Evolutionary conservation across 163 green algal genomes (phyloP).

Genomic region (Coccomyxa subellipsoidea): DNA sequence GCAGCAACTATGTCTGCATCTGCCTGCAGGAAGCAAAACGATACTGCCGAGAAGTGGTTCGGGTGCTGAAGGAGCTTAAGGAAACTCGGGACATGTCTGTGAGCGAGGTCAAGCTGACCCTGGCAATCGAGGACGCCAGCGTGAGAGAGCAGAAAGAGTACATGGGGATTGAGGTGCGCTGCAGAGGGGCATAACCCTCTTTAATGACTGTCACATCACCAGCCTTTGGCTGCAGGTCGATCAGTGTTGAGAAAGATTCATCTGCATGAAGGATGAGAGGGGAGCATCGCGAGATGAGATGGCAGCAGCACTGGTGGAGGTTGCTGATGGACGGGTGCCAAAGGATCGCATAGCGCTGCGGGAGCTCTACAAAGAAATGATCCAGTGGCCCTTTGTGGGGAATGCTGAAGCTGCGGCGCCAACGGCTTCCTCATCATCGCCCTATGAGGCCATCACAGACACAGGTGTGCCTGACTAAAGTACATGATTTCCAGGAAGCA

Average conservation of each 20-base stretch:
- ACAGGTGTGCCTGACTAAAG: slow-evolving; percentile 22
- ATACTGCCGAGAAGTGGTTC: slow-evolving; percentile 65
- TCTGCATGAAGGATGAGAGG: slow-evolving; percentile 52
- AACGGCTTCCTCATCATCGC: not conserved
- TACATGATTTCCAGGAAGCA: too few relatives aligned
- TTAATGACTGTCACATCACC: too few relatives aligned
- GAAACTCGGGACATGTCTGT: slow-evolving; percentile 71
- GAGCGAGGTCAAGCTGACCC: slow-evolving; percentile 74
- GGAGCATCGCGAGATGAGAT: slow-evolving; percentile 86
- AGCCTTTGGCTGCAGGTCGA: too few relatives aligned
- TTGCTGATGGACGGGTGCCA: slow-evolving; percentile 75
- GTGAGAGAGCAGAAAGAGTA: slow-evolving; percentile 43
- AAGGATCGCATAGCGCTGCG: slow-evolving; percentile 84
- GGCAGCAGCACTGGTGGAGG: slow-evolving; percentile 71
- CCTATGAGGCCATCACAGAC: slow-evolving; percentile 30
- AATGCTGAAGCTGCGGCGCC: slow-evolving; percentile 2
- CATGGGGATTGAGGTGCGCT: slow-evolving; percentile 67
- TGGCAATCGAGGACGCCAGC: slow-evolving; percentile 80
- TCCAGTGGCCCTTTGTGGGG: slow-evolving; percentile 76
- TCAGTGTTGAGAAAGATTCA: too few relatives aligned
- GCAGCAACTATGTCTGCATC: not conserved
- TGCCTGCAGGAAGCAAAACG: slow-evolving; percentile 49
- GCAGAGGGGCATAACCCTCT: too few relatives aligned
- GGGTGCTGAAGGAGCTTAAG: slow-evolving; percentile 67
- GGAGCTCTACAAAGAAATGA: slow-evolving; percentile 78